Evolutionary conservation across 2,329 filamentous ascomycete species (phyloP), one percentile per base, ranked within the genome.

Genomic region (Fusarium miscanthi): DNA sequence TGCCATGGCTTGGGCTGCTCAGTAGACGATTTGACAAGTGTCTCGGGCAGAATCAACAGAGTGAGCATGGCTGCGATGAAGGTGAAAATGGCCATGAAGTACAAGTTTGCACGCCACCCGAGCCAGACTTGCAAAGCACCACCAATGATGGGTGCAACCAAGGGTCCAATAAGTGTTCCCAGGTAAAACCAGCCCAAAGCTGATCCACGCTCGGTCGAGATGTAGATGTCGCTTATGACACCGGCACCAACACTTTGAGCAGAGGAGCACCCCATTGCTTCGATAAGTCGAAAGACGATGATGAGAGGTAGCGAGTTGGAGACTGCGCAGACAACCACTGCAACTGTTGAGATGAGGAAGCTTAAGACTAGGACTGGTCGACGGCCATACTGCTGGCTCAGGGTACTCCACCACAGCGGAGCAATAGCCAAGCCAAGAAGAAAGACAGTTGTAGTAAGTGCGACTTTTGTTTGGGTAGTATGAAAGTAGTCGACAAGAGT

Each of bases 111-210:
- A 6, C 48, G 37, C 57, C 57, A 60, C 2, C 57, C 57, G 14
- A 60, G 57, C 48, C 57, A 61, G 10, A 53, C 33, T 40, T 53
- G 49, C 8, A 53, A n/a, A n/a, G 49, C 49, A 1, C 49, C 49
- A 38, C 49, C 49, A 27, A 53, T 53, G 23, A 53, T 61, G 17
- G 63, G 59, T 6, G 60, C 60, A 8, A 66, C 48, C 30, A 66
- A 16, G 12, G 63, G 63, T 1, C 63, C 59, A 23, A 66, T 57
- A 8, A 66, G 60, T 12, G 60, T 66, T 19, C 63, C 63, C 10
- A 66, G 25, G 33, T 66, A 66, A 19, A 66, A 66, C 63, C 63
- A 66, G 17, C 63, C 63, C 2, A 66, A 23, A 4, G 60, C 63
- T 3, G 60, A 58, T 27, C 63, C 63, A 27, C 63, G 60, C 31